Evolutionary conservation across 768 basidiomycete genomes (phyloP), one percentile per base, ranked within the genome.

Genomic region (Paxillus rubicundulus): DNA sequence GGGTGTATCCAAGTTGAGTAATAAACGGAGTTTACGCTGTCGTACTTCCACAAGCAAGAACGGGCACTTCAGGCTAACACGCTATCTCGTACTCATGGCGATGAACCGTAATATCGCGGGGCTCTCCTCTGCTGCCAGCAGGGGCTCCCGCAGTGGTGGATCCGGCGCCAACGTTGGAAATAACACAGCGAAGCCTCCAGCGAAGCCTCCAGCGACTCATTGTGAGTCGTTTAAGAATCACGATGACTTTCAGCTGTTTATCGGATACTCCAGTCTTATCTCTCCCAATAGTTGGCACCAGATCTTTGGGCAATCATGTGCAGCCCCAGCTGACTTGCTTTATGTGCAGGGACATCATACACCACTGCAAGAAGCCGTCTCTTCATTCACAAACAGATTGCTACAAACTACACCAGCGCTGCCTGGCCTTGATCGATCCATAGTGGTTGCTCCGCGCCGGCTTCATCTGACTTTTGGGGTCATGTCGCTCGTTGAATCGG

Each of bases 381-480:
- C 65, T 6, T 50, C 65, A 0, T 81, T 84, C 39, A 66, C 70
- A 20, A 45, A n/a, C 27, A 54, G 47, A n/a, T 40, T 69, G 39
- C 32, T 71, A 1, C 52, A 47, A 21, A 45, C 53, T 33, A 45
- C 49, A 12, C 65, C 59, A 72, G 70, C 50, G 47, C 51, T 56
- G 57, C 63, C 73, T 0, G 89, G 89, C 1, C 71, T 91, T 4
- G 84, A 91, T 66, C 61, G 60, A 9, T 74, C 78, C 3, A 81
- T 90, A 57, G 66, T 86, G 48, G 76, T 89, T 49, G 73, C 73
- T 8, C 68, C 76, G 0, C 74, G 77, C 9, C 66, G 87, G n/a
- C 68, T 89, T 39, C 88, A 91, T 65, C 68, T 90, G 51, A 90
- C 88, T 0, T 70, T 91, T 2, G 88, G 87, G 1, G 86, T 89